Evolutionary conservation across 192 early-diverging fungal genomes (phyloP), one percentile per base, ranked within the genome.

Genomic region (Anaeromyces robustus): DNA sequence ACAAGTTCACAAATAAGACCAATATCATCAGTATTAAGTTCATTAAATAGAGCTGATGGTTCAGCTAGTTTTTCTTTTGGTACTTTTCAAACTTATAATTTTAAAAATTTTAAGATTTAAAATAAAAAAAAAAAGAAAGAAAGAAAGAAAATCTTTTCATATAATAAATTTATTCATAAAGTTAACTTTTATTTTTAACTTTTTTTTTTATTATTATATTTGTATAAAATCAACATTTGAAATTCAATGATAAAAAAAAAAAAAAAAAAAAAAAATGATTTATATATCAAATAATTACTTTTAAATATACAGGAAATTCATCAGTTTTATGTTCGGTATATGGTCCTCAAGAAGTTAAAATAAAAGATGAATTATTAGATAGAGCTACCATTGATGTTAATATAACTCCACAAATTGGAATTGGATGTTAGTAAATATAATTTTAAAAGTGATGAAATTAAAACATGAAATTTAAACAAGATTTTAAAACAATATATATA

Each of bases 321-420:
- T 87, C 91, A 5, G 93, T 96, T 4, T 77, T 97, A 30, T 90
- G 90, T 77, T 92, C 93, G 19, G 90, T 99, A 18, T 91, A 91
- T 80, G 97, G 97, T 2, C 97, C 97, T 7, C 88, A 92, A 28
- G 95, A 96, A 80, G 95, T 95, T 30, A 91, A 89, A 80, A 77
- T 95, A 13, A 90, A 92, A 22, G 96, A 98, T 80, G 96, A 97
- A 84, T 91, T 94, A 81, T 83, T 98, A 22, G 96, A 99, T 83
- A 92, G 90, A 79, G 94, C 97, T 0, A 89, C 89, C 22, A 82
- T 99, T 9, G 94, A 96, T 41, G 94, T 99, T 19, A 85, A 92
- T 29, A 90, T 92, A 26, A 90, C 92, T 30, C 92, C 95, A 14
- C 85, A 88, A 16, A 86, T 89, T 29, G 94, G 94, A 2, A 79